A percentile compares a stretch with the other conserved stretches of the same genome.
Evolutionary conservation across 1,284 basidiomycete genomes (phyloP).

Genomic region (Neonothopanus nambi): DNA sequence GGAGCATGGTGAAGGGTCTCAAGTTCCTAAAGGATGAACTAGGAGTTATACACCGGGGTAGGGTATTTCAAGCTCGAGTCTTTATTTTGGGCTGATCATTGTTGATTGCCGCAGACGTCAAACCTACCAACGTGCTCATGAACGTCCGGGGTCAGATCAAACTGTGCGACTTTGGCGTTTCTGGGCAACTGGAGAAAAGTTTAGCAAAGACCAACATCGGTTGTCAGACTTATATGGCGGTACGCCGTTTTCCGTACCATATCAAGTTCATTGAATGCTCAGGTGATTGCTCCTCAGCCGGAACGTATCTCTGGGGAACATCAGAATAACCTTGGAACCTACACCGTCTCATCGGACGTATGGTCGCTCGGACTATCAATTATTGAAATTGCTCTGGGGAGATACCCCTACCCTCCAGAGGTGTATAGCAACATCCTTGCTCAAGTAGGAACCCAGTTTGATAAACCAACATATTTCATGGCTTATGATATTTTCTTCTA

Average conservation of each 20-base stretch:
- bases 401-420: conserved; percentile 98
- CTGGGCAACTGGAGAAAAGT: conserved; percentile 94
- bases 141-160: conserved; percentile 91
- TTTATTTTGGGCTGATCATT: neutral
- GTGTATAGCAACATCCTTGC: conserved; percentile 95
- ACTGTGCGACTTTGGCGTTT: conserved; percentile 97
- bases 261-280: no score
- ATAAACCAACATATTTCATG: neutral
- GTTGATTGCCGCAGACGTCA: conserved; percentile 68
- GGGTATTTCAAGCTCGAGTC: conserved; percentile 20
- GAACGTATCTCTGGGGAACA: conserved; percentile 96
- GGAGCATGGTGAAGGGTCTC: conserved; percentile 86
- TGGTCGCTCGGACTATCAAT: conserved; percentile 98
- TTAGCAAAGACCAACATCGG: conserved; percentile 99
- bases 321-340: conserved; percentile 83
- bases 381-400: conserved; percentile 90
- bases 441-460: conserved; percentile 12
- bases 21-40: conserved; percentile 96
- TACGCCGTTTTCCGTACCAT: conserved; percentile 40
- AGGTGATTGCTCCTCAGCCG: conserved; percentile 50
- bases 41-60: conserved; percentile 95
- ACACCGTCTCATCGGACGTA: conserved; percentile 96
- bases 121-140: conserved; percentile 95
- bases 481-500: conserved; percentile 51
- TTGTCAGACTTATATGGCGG: conserved; percentile 98